Percentiles rank a stretch among this genome's conserved stretches.
Conservation (phyloP, 352 stramenopile species). For the Phytopythium oedochilum region DNA sequence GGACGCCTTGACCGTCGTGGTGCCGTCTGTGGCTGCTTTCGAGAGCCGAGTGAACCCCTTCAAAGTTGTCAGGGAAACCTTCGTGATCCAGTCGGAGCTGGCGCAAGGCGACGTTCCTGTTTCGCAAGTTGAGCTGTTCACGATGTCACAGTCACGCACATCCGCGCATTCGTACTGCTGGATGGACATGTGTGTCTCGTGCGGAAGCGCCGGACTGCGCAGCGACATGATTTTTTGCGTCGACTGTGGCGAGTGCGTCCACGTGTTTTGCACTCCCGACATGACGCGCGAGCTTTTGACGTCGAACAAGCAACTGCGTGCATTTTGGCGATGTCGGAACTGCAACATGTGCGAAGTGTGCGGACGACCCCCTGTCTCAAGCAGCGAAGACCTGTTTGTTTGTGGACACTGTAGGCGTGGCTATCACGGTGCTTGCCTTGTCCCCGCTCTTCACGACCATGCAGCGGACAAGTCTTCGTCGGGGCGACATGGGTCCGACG, state of each 20-base stretch:
- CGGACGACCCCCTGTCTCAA: conserved; percentile 38
- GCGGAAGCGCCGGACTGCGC: conserved; percentile 78
- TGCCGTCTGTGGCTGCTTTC: background rate
- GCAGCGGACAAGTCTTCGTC: conserved; percentile 7
- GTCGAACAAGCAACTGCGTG: conserved; percentile 47
- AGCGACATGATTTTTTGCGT: conserved; percentile 92
- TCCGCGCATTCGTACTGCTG: conserved; percentile 87
- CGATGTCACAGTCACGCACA: conserved; percentile 67
- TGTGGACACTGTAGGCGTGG: conserved; percentile 51
- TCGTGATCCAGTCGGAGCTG: conserved; percentile 64
- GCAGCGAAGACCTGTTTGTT: conserved; percentile 21
- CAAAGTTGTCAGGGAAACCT: conserved; percentile 11
- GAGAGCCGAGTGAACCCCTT: conserved; percentile 1
- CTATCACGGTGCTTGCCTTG: conserved; percentile 48
- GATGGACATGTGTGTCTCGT: conserved; percentile 91
- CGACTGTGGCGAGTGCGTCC: conserved; percentile 95
- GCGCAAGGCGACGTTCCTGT: conserved; percentile 37
- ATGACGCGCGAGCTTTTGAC: conserved; percentile 26
- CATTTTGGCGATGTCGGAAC: conserved; percentile 92
- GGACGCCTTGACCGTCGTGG: conserved; percentile 10
- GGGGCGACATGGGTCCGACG: background rate
- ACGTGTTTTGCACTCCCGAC: conserved; percentile 87
- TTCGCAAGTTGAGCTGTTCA: conserved; percentile 66
- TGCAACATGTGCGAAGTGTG: conserved; percentile 96
- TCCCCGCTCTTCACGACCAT: conserved; percentile 25